Base-by-base conservation (phyloP, 148 eudicot genomes). In the Agrostemma githago region DNA sequence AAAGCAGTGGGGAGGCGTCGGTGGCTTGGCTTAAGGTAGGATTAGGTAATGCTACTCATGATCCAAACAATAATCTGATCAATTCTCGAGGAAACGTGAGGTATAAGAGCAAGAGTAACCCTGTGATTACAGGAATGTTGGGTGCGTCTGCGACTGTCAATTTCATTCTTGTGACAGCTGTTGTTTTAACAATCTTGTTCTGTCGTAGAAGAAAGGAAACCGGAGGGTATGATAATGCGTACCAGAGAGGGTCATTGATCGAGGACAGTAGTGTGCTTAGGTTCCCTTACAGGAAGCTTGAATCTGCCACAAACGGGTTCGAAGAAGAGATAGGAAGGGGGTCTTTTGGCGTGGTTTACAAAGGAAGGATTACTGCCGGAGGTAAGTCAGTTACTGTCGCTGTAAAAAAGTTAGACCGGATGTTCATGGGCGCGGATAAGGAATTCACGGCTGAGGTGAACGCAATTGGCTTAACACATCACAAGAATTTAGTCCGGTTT, bases 401-500 rank as follows among this genome's bases (percentile, higher is more conserved):
- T 16, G 68, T 78, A 10, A 56, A 77, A 72, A 71, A 40, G 54
- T 20, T 77, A 54, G 58, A 77, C 5, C 34, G 72, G 34, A 14
- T 60, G 53, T 64, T 51, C 80, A 42, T 79, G 73, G 83, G 85
- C 41, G 79, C 69, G 74, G 85, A 84, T 39, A 88, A 84, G 76
- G 92, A 86, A 72, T 84, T 86, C 57, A 70, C 66, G 43, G 56
- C 83, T 9, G 87, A 87, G 69, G 87, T 87, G 4, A 83, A 79
- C 20, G 82, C 63, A 1, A 87, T 87, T 40, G 86, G 83, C 58
- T 76, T 56, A 71, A 87, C 86, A 46, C 83, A 82, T 68, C 88
- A 85, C 76, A 82, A 74, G 76, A 83, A 87, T 58, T 66, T 87
- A 68, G 90, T 85, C 10, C 72, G 79, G 0, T 68, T 87, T 38